Percentiles rank a stretch among this genome's conserved stretches.
Conservation (phyloP, 2,329 filamentous ascomycete species). For the Scedosporium minutisporum region DNA sequence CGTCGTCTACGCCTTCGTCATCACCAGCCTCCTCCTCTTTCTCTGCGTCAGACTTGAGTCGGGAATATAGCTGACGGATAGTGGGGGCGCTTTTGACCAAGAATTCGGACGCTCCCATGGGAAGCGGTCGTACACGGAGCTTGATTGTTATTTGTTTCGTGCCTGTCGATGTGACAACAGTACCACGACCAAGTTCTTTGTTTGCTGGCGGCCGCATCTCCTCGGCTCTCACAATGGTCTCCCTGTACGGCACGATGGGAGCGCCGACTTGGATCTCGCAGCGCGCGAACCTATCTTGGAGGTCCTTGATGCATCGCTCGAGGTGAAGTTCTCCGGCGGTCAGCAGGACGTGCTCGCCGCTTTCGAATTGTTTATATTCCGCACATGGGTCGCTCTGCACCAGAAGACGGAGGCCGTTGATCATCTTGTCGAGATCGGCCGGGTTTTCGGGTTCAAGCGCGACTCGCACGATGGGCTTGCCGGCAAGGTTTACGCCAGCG, state of each 20-base stretch:
- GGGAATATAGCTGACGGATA: conserved; percentile 70
- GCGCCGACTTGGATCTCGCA: conserved; percentile 93
- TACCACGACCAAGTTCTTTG: conserved; percentile 77
- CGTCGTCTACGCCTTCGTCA: conserved; percentile 34
- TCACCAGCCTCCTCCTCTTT: conserved; percentile 26
- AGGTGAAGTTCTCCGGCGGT: conserved; percentile 92
- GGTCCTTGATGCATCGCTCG: conserved; percentile 85
- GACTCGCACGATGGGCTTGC: conserved; percentile 88
- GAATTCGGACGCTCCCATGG: conserved; percentile 71
- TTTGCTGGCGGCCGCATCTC: conserved; percentile 89
- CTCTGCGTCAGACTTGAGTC: conserved; percentile 43
- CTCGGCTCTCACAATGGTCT: conserved; percentile 76
- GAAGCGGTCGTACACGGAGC: conserved; percentile 70
- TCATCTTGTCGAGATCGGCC: conserved; percentile 88
- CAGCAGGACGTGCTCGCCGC: conserved; percentile 87
- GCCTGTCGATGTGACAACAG: conserved; percentile 62
- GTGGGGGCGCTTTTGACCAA: conserved; percentile 69
- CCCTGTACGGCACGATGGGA: conserved; percentile 90
- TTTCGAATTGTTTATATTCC: conserved; percentile 86
- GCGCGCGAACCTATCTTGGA: conserved; percentile 82
- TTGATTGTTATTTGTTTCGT: conserved; percentile 79
- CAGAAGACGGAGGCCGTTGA: conserved; percentile 72
- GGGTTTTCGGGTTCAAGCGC: conserved; percentile 91
- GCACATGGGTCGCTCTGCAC: conserved; percentile 95
- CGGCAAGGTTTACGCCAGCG: conserved; percentile 69